Evolutionary conservation across 2,329 filamentous ascomycete genomes (phyloP).

Genomic region (Macrophomina tecta): DNA sequence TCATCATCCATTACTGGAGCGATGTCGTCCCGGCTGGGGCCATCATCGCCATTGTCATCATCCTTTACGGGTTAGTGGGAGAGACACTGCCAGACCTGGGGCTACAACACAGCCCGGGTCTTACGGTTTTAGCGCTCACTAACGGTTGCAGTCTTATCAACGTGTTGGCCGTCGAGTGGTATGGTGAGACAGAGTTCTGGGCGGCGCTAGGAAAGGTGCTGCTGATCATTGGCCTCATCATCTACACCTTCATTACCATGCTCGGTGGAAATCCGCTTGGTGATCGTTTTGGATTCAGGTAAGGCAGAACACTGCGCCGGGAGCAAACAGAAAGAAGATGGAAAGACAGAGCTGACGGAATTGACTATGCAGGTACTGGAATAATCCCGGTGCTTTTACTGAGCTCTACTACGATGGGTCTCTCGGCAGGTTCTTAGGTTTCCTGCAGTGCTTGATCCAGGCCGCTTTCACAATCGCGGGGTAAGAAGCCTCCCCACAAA

Average conservation of each 20-base stretch:
- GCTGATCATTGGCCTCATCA: constrained; percentile 69
- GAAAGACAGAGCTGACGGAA: constrained; percentile 51
- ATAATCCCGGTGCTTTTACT: constrained; percentile 70
- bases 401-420: constrained; percentile 68
- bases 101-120: no score
- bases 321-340: neutral
- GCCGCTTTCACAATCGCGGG: constrained; percentile 74
- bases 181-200: constrained; percentile 81
- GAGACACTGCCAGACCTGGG: no score
- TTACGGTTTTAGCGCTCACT: constrained; percentile 56
- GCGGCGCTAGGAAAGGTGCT: constrained; percentile 78
- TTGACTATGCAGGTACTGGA: constrained; percentile 77
- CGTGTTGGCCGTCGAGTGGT: constrained; percentile 73
- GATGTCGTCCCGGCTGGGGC: constrained; percentile 62
- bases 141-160: constrained; percentile 67
- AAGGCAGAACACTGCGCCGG: constrained; percentile 65
- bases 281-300: constrained; percentile 75
- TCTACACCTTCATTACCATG: constrained; percentile 85
- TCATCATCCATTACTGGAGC: constrained; percentile 80
- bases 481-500: constrained; percentile 43
- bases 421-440: constrained; percentile 76
- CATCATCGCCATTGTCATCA: constrained; percentile 74
- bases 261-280: constrained; percentile 78
- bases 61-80: constrained; percentile 64
- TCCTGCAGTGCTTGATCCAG: constrained; percentile 74